Evolutionary conservation across 768 basidiomycete species (phyloP), one percentile per base, ranked within the genome.

Genomic region (Coprinopsis strossmayeri): DNA sequence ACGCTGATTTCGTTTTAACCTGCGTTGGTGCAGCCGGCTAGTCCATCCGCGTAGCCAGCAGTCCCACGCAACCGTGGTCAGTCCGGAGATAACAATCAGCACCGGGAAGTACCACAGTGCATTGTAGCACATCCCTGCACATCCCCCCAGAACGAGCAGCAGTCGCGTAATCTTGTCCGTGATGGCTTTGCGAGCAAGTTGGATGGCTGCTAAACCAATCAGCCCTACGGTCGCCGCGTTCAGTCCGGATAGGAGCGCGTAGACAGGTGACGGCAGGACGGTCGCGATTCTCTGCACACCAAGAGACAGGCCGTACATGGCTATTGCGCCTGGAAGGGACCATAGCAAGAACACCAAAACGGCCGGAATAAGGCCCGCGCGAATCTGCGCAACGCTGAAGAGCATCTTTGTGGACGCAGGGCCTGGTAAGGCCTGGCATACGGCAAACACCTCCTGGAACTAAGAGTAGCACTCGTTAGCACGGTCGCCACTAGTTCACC

Each of bases 211-310:
- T 13, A 79, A 64, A 1, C 73, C 73, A 46, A 79, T 74, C 9
- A 79, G 58, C 0, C 77, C 78, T 3, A 79, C 78, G 0, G 74
- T 74, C 2, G 77, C 68, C 1, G 76, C 73, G 54, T 81, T 79
- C 21, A 81, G 56, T 2, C 78, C 78, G 0, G 74, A 72, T 5
- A 81, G 64, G 9, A 78, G 60, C 11, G 72, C 73, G 48, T 74
- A 73, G 17, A 71, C 76, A 17, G 71, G 64, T 2, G 57, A 57
- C 1, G 78, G 78, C 1, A 79, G 68, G 1, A 54, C 61, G 23
- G 66, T 62, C 21, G 64, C 63, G n/a, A 79, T 68, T 4, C 55
- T 61, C 34, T 64, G 61, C 5, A 79, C 68, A 12, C 68, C 77
- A 1, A 74, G 60, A 1, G 69, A 69, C 5, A 78, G 57, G 18